These are phyloP conservation scores for Pseudogymnoascus sp. DNA, from an alignment of 2,329 filamentous ascomycete genomes.

Conservation along the genomic window DNA sequence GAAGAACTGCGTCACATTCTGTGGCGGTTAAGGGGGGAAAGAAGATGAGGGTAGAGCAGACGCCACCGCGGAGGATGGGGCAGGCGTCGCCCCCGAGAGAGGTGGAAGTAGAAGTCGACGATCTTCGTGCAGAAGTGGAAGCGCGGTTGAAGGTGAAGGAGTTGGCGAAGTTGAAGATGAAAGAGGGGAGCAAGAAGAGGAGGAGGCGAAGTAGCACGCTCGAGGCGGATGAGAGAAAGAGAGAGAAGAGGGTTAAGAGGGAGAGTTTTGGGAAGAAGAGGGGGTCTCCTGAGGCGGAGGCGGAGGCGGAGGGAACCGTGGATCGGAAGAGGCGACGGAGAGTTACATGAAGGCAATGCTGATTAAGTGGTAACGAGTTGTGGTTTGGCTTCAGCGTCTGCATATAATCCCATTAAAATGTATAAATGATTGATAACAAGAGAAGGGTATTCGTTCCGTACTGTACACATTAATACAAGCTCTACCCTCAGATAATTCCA, in stretches of 20 bases:
- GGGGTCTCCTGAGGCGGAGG: constrained; percentile 3
- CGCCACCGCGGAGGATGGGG: background rate
- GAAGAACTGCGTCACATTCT: background rate
- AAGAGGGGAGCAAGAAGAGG: constrained; percentile 6
- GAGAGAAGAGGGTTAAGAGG: constrained; percentile 8
- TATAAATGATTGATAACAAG: background rate
- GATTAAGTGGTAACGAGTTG: background rate
- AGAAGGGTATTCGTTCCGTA: constrained; percentile 3
- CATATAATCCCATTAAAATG: background rate
- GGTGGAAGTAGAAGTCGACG: constrained; percentile 3
- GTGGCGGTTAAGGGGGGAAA: background rate
- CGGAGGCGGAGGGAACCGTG: background rate
- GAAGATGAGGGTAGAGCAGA: background rate
- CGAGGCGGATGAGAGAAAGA: background rate
- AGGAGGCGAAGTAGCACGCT: constrained; percentile 3
- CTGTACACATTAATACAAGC: background rate
- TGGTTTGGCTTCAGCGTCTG: background rate
- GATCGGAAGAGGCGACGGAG: background rate
- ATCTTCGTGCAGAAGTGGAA: constrained; percentile 9
- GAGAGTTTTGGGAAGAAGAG: constrained; percentile 4
- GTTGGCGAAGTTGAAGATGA: constrained; percentile 5
- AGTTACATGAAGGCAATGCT: background rate
- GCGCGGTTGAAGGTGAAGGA: constrained; percentile 5
- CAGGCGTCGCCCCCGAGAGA: background rate
- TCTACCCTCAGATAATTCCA: background rate